phyloP scores from a whole-genome alignment of 75 land plant genomes.

The Sequoiadendron giganteum region DNA sequence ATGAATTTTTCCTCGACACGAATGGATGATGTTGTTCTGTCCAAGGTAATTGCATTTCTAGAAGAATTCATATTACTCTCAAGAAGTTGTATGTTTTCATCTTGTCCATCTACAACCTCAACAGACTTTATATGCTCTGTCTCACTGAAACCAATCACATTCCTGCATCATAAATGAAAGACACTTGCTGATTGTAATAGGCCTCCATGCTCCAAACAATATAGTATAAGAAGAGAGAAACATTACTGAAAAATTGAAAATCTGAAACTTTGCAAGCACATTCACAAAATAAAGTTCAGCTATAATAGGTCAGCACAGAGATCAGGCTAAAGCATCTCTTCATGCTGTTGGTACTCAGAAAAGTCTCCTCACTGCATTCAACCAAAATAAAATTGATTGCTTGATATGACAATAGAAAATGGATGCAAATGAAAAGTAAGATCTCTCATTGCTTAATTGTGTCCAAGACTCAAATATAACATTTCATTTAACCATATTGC shows the following conservation, averaged over 20 bases:
- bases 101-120: background rate
- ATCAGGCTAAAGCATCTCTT: background rate
- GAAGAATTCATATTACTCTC: background rate
- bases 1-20: background rate
- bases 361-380: background rate
- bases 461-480: background rate
- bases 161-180: background rate
- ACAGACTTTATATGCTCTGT: background rate
- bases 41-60: background rate
- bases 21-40: background rate
- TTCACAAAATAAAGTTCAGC: background rate
- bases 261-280: background rate
- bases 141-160: conserved; percentile 3
- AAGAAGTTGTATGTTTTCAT: background rate
- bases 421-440: background rate
- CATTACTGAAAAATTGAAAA: background rate
- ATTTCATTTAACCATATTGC: background rate
- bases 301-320: background rate
- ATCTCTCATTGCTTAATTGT: background rate
- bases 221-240: background rate
- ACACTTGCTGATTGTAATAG: background rate
- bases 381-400: background rate
- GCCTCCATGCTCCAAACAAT: background rate
- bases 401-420: background rate
- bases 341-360: background rate